Conservation (phyloP, 2,329 filamentous ascomycete genomes). For the Alternaria incomplexa region DNA sequence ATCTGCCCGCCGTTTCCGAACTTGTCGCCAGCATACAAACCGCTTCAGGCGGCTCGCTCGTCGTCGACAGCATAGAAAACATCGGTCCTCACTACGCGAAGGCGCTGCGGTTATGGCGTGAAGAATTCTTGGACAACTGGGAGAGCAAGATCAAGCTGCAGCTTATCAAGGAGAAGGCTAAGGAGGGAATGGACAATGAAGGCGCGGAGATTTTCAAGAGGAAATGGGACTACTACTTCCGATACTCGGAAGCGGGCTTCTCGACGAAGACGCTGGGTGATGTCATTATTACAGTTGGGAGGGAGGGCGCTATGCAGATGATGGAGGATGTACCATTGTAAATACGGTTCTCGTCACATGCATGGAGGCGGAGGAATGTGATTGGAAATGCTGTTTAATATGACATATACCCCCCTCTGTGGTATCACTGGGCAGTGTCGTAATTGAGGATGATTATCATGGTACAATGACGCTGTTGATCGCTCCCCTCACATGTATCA, state of each 20-base stretch:
- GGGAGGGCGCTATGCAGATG: constrained; percentile 69
- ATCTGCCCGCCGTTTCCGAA: constrained; percentile 71
- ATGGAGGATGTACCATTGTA: constrained; percentile 73
- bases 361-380: not conserved
- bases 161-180: constrained; percentile 62
- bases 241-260: constrained; percentile 77
- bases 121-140: constrained; percentile 70
- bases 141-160: constrained; percentile 65
- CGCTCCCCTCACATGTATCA: too few species aligned
- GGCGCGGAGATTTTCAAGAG: constrained; percentile 71
- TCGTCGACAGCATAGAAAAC: constrained; percentile 72
- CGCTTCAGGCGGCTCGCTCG: constrained; percentile 66
- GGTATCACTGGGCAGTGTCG: not conserved
- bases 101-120: constrained; percentile 70
- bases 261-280: constrained; percentile 74
- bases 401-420: not conserved
- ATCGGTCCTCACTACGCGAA: constrained; percentile 77
- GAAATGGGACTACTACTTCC: constrained; percentile 82
- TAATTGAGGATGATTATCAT: too few species aligned
- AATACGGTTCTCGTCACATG: not conserved
- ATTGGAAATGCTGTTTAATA: not conserved
- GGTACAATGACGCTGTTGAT: not conserved
- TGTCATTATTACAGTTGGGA: constrained; percentile 72
- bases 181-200: constrained; percentile 66
- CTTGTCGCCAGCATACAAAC: constrained; percentile 67